Evolutionary conservation across 2,329 filamentous ascomycete species (phyloP), one percentile per base, ranked within the genome.

Genomic region (Zalaria obscura): DNA sequence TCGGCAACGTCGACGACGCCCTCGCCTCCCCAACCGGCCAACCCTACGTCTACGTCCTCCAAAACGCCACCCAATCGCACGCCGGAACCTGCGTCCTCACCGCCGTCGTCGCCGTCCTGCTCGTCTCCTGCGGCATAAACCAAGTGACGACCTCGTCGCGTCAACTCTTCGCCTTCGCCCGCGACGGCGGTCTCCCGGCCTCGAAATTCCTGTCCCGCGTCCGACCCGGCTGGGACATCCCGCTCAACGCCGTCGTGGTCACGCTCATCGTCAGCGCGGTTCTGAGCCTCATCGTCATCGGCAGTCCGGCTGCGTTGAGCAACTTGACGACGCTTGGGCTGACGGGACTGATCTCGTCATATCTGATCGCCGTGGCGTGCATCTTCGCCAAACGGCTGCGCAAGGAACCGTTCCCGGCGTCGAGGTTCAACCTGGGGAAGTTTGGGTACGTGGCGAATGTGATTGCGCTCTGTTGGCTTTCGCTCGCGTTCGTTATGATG

Each of bases 101-200:
- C 6, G 48, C 46, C 3, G 42, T 50, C 28, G 41, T 49, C 28
- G 40, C 46, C 26, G 27, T 42, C 2, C 8, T 44, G 36, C 27
- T 45, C 28, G 38, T 39, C 7, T 36, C 27, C 11, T 40, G 37
- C n/a, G 39, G 42, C 9, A 45, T 57, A 40, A 55, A 54, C 41
- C 45, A 51, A 35, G 50, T 56, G 39, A 54, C 52, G 7, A 52
- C 51, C n/a, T 48, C 49, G 3, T 49, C 49, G n/a, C 48, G 50
- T 27, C 40, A 43, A 25, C 35, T 41, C 11, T 48, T 38, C 11
- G 44, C 46, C 10, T 48, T 48, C 36, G 48, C 48, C 40, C 44
- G 50, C 29, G 50, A 52, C 31, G 38, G 42, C 10, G 50, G 48
- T 3, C 25, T 47, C 8, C 50, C 50, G 2, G 50, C 49, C 43